phyloP scores from a whole-genome alignment of 176 grass and related monocot genomes.

The Triticum monococcum region DNA sequence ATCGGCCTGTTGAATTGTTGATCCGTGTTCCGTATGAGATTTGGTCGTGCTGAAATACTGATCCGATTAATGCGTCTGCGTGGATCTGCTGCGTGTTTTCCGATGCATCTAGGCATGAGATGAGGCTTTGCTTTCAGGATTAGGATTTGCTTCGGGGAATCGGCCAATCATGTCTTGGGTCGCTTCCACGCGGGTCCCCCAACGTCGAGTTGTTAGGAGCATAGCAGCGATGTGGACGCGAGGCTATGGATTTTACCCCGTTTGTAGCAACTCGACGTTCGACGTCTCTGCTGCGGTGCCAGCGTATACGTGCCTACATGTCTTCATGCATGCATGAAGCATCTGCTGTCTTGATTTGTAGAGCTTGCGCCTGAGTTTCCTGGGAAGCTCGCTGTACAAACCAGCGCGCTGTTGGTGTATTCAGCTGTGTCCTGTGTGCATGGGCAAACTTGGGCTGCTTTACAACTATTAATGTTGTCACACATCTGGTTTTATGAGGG shows the following conservation, averaged over 20 bases:
- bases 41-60: not conserved
- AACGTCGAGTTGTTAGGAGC: too few species aligned
- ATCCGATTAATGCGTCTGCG: not conserved
- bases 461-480: not conserved
- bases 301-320: not conserved
- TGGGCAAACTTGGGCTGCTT: not conserved
- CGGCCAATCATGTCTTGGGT: not conserved
- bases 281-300: not conserved
- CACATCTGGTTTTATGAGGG: not conserved
- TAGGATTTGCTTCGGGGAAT: not conserved
- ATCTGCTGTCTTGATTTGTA: not conserved
- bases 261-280: not conserved
- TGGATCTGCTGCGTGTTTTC: not conserved
- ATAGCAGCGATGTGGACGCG: not conserved
- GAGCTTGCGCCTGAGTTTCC: not conserved
- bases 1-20: not conserved
- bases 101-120: not conserved
- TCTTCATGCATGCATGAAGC: not conserved
- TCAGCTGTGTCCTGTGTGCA: not conserved
- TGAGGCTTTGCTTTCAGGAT: not conserved
- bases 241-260: not conserved
- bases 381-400: not conserved
- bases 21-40: conserved; percentile 10
- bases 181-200: not conserved
- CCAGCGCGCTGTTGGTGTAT: not conserved